These are phyloP conservation scores for Macadamia integrifolia DNA, from an alignment of 164 flowering plant genomes.

Conservation along the genomic window DNA sequence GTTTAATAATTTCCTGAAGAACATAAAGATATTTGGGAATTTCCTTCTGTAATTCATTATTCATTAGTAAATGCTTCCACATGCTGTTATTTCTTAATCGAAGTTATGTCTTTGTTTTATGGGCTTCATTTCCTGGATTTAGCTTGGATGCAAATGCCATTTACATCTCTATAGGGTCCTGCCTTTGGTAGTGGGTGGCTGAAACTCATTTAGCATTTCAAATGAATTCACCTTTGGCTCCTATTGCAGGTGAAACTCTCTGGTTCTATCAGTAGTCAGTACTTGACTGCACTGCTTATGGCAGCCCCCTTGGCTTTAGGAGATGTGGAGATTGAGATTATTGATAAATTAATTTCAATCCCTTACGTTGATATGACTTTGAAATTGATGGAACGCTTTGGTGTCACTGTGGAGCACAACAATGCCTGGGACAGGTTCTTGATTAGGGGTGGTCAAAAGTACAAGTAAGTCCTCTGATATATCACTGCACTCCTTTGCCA, in stretches of 20 bases:
- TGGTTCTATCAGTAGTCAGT: slow-evolving; percentile 94
- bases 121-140: not conserved
- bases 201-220: too few species aligned
- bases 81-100: too few species aligned
- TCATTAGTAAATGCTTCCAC: too few species aligned
- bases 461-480: slow-evolving; percentile 54
- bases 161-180: not conserved
- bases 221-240: not conserved
- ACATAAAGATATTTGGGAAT: too few species aligned
- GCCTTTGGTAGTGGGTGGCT: not conserved
- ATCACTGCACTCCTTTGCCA: not conserved
- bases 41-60: too few species aligned
- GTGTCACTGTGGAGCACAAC: slow-evolving; percentile 69
- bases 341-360: slow-evolving; percentile 85
- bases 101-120: too few species aligned
- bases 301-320: slow-evolving; percentile 95
- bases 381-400: slow-evolving; percentile 94
- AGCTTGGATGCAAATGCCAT: not conserved
- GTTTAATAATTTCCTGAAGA: too few species aligned
- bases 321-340: slow-evolving; percentile 89
- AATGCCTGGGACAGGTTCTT: slow-evolving; percentile 82
- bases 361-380: slow-evolving; percentile 99
- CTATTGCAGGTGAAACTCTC: slow-evolving; percentile 84
- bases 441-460: slow-evolving; percentile 83
- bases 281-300: slow-evolving; percentile 96